Percentiles rank a stretch among this genome's conserved stretches.
These are phyloP conservation scores for Aspergillus taichungensis DNA, from an alignment of 495 filamentous ascomycete species.

Conservation along the genomic window DNA sequence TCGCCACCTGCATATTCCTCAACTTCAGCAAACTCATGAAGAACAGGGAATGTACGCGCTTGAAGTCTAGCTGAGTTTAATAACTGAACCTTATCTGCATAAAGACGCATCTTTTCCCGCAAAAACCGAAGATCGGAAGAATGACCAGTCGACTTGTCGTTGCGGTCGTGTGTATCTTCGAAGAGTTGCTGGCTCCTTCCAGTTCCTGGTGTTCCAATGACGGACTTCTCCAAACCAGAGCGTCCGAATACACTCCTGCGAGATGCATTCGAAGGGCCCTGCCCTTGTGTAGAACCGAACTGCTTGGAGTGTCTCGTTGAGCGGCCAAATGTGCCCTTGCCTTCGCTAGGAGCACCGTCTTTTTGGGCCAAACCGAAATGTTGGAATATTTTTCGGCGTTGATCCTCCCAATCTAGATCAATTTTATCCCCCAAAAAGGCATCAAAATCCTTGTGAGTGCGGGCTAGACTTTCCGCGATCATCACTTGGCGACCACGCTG, in stretches of 20 bases:
- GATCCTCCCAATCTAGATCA: conserved; percentile 89
- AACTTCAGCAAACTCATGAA: conserved; percentile 62
- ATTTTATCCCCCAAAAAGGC: conserved; percentile 87
- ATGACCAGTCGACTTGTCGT: conserved; percentile 25
- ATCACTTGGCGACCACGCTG: conserved; percentile 85
- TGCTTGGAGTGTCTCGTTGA: conserved; percentile 38
- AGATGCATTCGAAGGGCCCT: conserved; percentile 27
- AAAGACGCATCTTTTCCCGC: conserved; percentile 71
- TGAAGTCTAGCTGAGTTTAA: conserved; percentile 66
- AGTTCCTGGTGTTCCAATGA: conserved; percentile 67
- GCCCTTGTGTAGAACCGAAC: conserved; percentile 14
- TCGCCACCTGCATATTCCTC: conserved; percentile 60
- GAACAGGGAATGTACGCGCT: conserved; percentile 54
- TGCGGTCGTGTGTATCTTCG: conserved; percentile 55
- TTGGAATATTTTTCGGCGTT: conserved; percentile 84
- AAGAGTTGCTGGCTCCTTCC: conserved; percentile 52
- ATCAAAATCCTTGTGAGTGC: conserved; percentile 85
- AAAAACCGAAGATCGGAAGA: conserved; percentile 61
- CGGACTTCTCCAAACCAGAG: conserved; percentile 64
- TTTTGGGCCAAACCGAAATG: conserved; percentile 83
- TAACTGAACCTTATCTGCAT: conserved; percentile 64
- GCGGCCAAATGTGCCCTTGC: conserved; percentile 51
- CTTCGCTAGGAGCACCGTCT: conserved; percentile 37
- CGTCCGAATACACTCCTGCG: conserved; percentile 62
- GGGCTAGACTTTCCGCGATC: conserved; percentile 77